A percentile compares a stretch with the other conserved stretches of the same genome.
Conservation (phyloP, 345 rosid genomes). For the Melastoma malabathricum region DNA sequence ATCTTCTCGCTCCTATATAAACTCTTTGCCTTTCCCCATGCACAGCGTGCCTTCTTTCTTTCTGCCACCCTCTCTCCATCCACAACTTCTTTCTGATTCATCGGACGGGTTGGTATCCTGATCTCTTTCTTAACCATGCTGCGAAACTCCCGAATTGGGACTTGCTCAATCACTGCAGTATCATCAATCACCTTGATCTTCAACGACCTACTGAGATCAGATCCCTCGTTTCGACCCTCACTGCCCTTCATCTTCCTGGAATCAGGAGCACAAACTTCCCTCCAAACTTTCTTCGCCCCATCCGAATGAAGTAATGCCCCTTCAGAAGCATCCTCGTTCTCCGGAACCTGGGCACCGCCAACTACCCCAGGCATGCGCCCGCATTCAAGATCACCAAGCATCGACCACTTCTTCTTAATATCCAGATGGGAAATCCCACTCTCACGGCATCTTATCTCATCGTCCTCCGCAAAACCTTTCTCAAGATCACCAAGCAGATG, state of each 20-base stretch:
- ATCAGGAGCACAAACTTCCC: background rate
- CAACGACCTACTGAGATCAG: constrained; percentile 25
- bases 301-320: constrained; percentile 5
- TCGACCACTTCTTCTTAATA: constrained; percentile 38
- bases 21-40: constrained; percentile 29
- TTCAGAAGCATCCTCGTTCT: background rate
- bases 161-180: constrained; percentile 47
- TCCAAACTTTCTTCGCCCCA: constrained; percentile 7
- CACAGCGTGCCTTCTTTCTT: constrained; percentile 28
- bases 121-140: constrained; percentile 17
- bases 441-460: background rate
- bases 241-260: constrained; percentile 9
- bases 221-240: constrained; percentile 12
- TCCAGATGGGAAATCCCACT: constrained; percentile 22
- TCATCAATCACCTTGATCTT: constrained; percentile 60
- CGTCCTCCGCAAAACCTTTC: background rate
- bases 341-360: constrained; percentile 1
- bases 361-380: constrained; percentile 6
- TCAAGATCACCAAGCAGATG: background rate
- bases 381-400: constrained; percentile 42
- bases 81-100: constrained; percentile 16
- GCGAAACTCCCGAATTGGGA: constrained; percentile 17
- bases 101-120: constrained; percentile 8
- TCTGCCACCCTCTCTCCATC: constrained; percentile 11
- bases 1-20: constrained; percentile 2